Evolutionary conservation across 202 grass and related monocot species (phyloP).

Genomic region (Zoysia matrella): DNA sequence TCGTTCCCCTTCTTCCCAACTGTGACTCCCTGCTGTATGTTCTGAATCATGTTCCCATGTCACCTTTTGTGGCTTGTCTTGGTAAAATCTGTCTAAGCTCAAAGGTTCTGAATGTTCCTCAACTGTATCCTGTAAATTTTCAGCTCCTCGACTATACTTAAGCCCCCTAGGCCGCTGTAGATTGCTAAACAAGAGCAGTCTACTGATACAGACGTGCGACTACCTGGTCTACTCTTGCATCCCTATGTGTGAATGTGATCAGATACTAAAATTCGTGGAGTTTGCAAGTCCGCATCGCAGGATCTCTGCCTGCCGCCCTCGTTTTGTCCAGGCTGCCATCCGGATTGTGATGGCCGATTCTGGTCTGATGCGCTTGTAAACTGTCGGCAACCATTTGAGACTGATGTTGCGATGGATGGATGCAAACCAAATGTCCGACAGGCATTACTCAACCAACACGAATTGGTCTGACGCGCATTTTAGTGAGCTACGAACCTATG

Average conservation of each 20-base stretch:
- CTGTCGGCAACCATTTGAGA: constrained; percentile 34
- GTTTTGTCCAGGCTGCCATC: not conserved
- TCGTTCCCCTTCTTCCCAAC: too few species aligned
- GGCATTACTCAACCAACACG: constrained; percentile 35
- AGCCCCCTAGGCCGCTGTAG: too few species aligned
- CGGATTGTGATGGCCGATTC: not conserved
- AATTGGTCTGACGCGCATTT: not conserved
- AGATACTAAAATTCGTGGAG: constrained; percentile 36
- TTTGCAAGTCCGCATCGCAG: not conserved
- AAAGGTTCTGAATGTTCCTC: too few species aligned
- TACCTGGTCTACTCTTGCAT: not conserved
- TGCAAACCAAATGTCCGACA: constrained; percentile 17
- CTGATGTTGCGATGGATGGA: constrained; percentile 31
- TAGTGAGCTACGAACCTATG: constrained; percentile 24
- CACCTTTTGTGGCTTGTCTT: too few species aligned
- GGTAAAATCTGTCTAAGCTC: too few species aligned
- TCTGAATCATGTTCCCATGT: too few species aligned
- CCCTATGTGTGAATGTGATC: not conserved
- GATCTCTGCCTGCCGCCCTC: not conserved
- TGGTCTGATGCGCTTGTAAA: not conserved
- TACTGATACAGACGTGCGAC: not conserved
- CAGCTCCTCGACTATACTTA: too few species aligned
- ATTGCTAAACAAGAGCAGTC: too few species aligned
- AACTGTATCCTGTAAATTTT: too few species aligned
- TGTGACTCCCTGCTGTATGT: too few species aligned